A percentile compares a stretch with the other conserved stretches of the same genome.
These are phyloP conservation scores for Podila clonocystis DNA, from an alignment of 192 early-diverging fungal genomes.

Conservation along the genomic window DNA sequence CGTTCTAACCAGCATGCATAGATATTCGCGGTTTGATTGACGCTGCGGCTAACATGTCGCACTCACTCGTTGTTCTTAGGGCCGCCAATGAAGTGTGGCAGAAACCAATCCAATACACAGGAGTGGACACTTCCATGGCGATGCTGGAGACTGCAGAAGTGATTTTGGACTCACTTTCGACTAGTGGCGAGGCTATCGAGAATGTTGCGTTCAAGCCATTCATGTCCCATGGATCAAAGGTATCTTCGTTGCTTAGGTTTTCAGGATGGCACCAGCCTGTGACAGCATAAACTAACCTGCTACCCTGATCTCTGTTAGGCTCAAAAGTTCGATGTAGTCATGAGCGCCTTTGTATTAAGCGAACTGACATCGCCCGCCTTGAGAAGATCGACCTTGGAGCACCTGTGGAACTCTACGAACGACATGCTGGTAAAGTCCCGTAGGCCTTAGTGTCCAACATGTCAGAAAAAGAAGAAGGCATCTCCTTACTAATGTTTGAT, in stretches of 20 bases:
- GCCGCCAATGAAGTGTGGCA: slow-evolving; percentile 71
- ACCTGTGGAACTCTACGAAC: slow-evolving; percentile 81
- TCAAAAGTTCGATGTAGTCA: slow-evolving; percentile 71
- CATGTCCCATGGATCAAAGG: slow-evolving; percentile 64
- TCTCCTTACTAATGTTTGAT: background rate
- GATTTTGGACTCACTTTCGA: slow-evolving; percentile 48
- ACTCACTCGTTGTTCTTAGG: slow-evolving; percentile 39
- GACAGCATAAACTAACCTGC: no score
- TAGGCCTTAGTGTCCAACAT: background rate
- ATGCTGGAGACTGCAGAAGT: slow-evolving; percentile 79
- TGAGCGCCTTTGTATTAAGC: slow-evolving; percentile 76
- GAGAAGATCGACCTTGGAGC: slow-evolving; percentile 71
- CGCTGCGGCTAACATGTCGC: background rate
- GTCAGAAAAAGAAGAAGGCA: background rate
- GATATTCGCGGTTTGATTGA: background rate
- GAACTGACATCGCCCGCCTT: slow-evolving; percentile 76
- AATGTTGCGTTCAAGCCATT: slow-evolving; percentile 69
- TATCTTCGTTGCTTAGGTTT: background rate
- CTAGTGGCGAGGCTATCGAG: slow-evolving; percentile 7
- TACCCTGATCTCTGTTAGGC: background rate
- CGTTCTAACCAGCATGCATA: background rate
- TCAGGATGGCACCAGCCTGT: no score
- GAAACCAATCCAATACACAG: slow-evolving; percentile 57
- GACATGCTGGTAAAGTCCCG: slow-evolving; percentile 69
- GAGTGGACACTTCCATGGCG: slow-evolving; percentile 79